Percentiles rank a stretch among this genome's conserved stretches.
Evolutionary conservation across 257 asterid genomes (phyloP).

Genomic region (Buddleja alternifolia): DNA sequence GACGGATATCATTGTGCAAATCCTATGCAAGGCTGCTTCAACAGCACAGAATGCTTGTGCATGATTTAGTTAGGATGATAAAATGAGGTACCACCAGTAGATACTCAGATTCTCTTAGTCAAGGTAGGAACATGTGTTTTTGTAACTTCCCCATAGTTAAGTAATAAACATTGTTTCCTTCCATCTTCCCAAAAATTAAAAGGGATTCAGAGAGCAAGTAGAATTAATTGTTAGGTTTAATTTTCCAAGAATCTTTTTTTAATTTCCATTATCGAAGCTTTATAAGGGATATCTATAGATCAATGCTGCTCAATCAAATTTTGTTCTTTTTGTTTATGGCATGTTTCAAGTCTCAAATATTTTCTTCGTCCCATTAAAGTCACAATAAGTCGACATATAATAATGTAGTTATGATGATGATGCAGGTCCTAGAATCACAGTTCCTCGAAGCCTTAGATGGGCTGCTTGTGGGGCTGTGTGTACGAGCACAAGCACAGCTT

Average conservation of each 20-base stretch:
- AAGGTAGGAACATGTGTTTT: neutral
- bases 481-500: slow-evolving; percentile 64
- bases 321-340: neutral
- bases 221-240: neutral
- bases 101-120: neutral
- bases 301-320: neutral
- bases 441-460: slow-evolving; percentile 83
- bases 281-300: neutral
- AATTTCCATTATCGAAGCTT: neutral
- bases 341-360: neutral
- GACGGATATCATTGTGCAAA: neutral
- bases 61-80: neutral
- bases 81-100: neutral
- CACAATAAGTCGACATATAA: neutral
- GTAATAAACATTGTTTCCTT: neutral
- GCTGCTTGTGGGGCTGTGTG: slow-evolving; percentile 78
- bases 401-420: slow-evolving; percentile 28
- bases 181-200: neutral
- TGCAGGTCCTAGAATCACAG: slow-evolving; percentile 85
- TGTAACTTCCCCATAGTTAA: neutral
- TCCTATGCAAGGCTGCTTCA: too few relatives aligned
- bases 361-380: neutral
- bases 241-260: neutral
- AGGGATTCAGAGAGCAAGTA: neutral
- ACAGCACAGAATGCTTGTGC: neutral